Base-by-base conservation (phyloP, 2,329 filamentous ascomycete species). In the Colletotrichum tropicale region DNA sequence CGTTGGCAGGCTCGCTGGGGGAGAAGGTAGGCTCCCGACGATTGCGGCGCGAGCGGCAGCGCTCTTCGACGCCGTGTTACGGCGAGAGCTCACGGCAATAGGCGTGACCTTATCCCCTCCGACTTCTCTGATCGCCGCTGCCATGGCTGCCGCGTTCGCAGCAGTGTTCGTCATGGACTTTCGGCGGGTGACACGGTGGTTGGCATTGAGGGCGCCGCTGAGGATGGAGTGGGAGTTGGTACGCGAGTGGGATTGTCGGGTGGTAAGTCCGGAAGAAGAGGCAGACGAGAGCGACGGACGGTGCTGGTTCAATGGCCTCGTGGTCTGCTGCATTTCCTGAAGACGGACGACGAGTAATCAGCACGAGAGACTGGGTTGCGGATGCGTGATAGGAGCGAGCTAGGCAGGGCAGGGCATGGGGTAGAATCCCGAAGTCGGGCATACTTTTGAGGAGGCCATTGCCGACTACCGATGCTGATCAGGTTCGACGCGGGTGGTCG, bases 111-210 rank as follows among this genome's bases (percentile, higher is more conserved):
- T 88, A 76, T 91, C 90, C 79, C 93, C 92, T 78, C 93, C 91
- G 26, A 55, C 52, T 82, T 94, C 94, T 81, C 92, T 92, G 77
- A 94, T 87, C 67, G 93, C 94, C 15, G 93, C 93, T 36, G 94
- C 94, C 77, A 96, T 88, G 70, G 94, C 95, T 21, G 94, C 93
- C 61, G 94, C 92, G 85, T 94, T 96, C 84, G 91, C 90, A 64
- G 89, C 90, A 62, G 93, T 91, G 78, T 92, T 94, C 76, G 95
- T 95, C 83, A 98, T 96, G 86, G 96, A 98, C 91, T 98, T 98
- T 81, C 97, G 93, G 81, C 96, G 95, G 80, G 95, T 96, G 79
- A 98, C 92, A 80, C 97, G 94, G 85, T 98, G 94, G 84, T 92
- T 93, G 80, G 93, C 87, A 87, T 96, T 96, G 82, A 96, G 91